Evolutionary conservation across 768 basidiomycete genomes (phyloP).

Genomic region (Rhizopogon roseolus): DNA sequence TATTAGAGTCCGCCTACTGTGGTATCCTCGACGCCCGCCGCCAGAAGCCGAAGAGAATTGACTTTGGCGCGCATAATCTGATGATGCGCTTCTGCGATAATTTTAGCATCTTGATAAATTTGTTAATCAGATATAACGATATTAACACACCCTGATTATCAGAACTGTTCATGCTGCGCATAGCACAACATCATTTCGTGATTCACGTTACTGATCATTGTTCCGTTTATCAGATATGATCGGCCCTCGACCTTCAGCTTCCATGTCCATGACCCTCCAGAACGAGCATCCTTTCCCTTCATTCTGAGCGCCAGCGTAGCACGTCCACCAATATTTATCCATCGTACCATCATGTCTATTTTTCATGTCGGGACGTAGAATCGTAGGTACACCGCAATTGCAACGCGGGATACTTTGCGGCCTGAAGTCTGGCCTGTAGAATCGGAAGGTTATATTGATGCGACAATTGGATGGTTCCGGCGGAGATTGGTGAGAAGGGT

Average conservation of each 20-base stretch:
- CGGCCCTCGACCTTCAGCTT: constrained; percentile 60
- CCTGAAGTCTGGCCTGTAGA: constrained; percentile 78
- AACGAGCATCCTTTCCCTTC: constrained; percentile 78
- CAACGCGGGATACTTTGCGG: constrained; percentile 65
- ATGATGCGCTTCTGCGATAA: no score
- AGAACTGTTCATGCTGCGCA: not conserved
- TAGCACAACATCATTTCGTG: not conserved
- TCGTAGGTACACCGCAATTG: constrained; percentile 66
- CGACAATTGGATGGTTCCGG: constrained; percentile 56
- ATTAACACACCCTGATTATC: not conserved
- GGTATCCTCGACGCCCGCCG: not conserved
- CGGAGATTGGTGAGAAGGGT: constrained; percentile 14
- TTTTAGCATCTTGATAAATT: no score
- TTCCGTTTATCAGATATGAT: constrained; percentile 22
- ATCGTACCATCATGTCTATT: constrained; percentile 49
- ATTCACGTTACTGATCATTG: not conserved
- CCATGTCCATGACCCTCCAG: constrained; percentile 72
- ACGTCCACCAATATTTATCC: constrained; percentile 71
- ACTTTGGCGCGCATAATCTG: not conserved
- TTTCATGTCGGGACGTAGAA: constrained; percentile 78
- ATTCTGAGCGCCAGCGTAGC: constrained; percentile 77
- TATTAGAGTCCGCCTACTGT: no score
- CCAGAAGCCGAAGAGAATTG: not conserved
- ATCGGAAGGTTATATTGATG: constrained; percentile 85
- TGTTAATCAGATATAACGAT: not conserved